Conservation (phyloP, 495 filamentous ascomycete species). For the Trichocladium antarcticum region DNA sequence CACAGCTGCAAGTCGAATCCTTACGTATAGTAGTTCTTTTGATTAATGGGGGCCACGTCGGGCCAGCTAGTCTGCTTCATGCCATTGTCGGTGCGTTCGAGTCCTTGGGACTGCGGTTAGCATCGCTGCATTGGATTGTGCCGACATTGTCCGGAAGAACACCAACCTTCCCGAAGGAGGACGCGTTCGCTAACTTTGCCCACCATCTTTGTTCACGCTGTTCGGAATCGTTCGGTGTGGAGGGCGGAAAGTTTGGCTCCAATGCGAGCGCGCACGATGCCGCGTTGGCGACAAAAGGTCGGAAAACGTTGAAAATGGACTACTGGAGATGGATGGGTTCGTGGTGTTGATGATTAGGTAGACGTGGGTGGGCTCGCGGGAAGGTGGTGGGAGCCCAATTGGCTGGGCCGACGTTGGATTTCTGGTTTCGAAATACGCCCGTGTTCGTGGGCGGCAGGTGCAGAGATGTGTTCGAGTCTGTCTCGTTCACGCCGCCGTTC, state of each 20-base stretch:
- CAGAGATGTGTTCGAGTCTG: not conserved
- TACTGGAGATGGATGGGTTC: no score
- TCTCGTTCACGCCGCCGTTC: not conserved
- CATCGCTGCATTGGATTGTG: not conserved
- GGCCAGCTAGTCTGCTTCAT: constrained; percentile 94
- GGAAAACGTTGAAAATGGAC: not conserved
- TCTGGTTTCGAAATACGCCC: not conserved
- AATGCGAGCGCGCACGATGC: not conserved
- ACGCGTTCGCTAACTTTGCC: constrained; percentile 46
- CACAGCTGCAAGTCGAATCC: constrained; percentile 24
- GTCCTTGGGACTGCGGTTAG: constrained; percentile 45
- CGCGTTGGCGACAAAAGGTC: not conserved
- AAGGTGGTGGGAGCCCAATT: not conserved
- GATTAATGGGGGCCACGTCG: constrained; percentile 82
- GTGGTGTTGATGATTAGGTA: no score
- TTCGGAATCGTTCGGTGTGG: not conserved
- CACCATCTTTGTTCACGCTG: constrained; percentile 29
- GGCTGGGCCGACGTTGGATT: not conserved
- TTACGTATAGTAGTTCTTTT: constrained; percentile 99
- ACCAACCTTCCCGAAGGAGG: constrained; percentile 40
- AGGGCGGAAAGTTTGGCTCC: not conserved
- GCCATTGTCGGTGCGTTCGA: constrained; percentile 93
- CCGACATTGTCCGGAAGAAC: not conserved
- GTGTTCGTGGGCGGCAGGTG: not conserved
- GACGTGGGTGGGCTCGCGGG: not conserved